Percentiles rank a stretch among this genome's conserved stretches.
These are phyloP conservation scores for Ganoderma meredithae DNA, from an alignment of 1,284 basidiomycete genomes.

Conservation along the genomic window DNA sequence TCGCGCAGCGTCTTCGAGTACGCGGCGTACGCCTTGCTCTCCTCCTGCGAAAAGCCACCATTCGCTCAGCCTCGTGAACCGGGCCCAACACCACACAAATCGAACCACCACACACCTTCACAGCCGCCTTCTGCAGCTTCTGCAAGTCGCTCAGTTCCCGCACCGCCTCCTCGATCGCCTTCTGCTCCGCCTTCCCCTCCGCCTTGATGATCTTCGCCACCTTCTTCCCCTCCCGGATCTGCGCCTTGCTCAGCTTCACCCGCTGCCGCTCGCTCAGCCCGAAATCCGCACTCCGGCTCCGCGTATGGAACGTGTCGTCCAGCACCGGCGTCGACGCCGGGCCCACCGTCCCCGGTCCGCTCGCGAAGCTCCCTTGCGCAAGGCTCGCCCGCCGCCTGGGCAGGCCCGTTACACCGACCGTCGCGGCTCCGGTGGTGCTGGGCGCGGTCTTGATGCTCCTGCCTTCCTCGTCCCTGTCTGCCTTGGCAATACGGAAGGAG, in stretches of 20 bases:
- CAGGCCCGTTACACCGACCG: conserved; percentile 36
- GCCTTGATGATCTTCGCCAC: conserved; percentile 60
- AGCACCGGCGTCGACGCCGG: conserved; percentile 44
- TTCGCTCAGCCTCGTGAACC: no score
- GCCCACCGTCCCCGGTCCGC: conserved; percentile 56
- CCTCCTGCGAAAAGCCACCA: conserved; percentile 46
- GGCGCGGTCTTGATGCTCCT: conserved; percentile 33
- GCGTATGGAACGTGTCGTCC: conserved; percentile 46
- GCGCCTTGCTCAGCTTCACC: conserved; percentile 53
- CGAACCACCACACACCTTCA: conserved; percentile 50
- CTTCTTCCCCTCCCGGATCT: conserved; percentile 54
- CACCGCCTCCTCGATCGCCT: conserved; percentile 53
- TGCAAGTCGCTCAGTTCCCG: conserved; percentile 61
- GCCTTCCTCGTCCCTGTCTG: conserved; percentile 19
- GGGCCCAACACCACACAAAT: neutral
- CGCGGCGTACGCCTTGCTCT: conserved; percentile 50
- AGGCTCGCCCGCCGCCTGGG: conserved; percentile 42
- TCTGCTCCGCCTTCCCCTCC: conserved; percentile 61
- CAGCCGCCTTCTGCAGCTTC: conserved; percentile 56
- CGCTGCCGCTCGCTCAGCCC: conserved; percentile 54
- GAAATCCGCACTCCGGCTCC: conserved; percentile 51
- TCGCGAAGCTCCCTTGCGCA: conserved; percentile 55
- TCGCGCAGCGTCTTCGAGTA: conserved; percentile 52
- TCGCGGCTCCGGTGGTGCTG: conserved; percentile 28
- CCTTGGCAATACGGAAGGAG: conserved; percentile 34